These are phyloP conservation scores for Eimeria sp. DNA, from an alignment of 169 alveolate species.

Conservation along the genomic window DNA sequence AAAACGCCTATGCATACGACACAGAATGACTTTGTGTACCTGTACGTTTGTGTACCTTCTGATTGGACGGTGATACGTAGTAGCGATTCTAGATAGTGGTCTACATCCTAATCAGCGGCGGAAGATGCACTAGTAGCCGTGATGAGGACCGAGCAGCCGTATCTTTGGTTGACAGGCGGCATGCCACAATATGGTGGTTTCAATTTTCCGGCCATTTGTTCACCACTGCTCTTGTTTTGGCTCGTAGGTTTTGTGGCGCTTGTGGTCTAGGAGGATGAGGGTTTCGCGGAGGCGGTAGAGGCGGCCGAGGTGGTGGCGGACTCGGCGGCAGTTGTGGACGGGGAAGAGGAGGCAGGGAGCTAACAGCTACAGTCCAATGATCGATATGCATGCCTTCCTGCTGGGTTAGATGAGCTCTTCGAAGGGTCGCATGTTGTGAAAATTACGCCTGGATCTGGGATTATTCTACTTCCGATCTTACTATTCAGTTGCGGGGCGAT, in stretches of 20 bases:
- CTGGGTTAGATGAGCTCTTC: background rate
- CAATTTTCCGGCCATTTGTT: background rate
- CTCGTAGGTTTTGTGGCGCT: background rate
- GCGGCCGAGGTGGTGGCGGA: conserved; percentile 31
- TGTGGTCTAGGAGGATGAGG: conserved; percentile 18
- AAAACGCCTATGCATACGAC: no score
- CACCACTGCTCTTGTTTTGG: background rate
- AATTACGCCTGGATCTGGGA: background rate
- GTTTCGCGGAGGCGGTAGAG: conserved; percentile 39
- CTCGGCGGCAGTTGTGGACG: conserved; percentile 22
- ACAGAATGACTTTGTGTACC: no score
- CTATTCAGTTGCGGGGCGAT: conserved; percentile 48
- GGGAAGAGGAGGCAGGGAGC: background rate
- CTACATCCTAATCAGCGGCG: no score
- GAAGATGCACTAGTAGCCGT: no score
- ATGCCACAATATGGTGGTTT: background rate
- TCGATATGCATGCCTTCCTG: background rate
- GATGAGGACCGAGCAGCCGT: no score
- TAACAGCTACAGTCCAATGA: background rate
- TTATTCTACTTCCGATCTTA: background rate
- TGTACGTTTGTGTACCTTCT: no score
- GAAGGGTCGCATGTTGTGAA: background rate
- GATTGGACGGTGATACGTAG: no score
- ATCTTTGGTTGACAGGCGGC: background rate
- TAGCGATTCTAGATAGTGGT: no score